Base-by-base conservation (phyloP, 148 eudicot genomes). In the Persicaria maculosa region DNA sequence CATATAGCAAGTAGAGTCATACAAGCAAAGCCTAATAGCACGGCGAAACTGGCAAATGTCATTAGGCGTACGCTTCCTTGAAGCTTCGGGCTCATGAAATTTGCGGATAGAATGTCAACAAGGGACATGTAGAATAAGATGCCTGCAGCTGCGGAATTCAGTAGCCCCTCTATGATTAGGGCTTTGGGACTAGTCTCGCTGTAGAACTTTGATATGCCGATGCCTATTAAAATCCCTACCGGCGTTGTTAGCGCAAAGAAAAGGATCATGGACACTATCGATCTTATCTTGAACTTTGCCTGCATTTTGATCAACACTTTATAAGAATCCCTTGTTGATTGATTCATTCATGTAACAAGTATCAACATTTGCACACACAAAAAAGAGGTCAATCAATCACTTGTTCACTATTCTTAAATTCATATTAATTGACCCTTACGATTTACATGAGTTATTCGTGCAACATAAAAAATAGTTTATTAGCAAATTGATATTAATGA, bases 121-220 rank as follows among this genome's bases (percentile, higher is more conserved):
- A 80, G 82, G 2, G 82, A 75, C 79, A 80, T 80, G 61, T 80
- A 80, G 1, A 80, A 12, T 14, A 80, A 52, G 72, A 80, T 80
- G 47, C 82, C 82, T 5, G 82, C 76, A 1, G 79, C 76, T 10
- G 79, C 73, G 2, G 82, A 48, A 44, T 75, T 79, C 54, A 79
- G 50, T 9, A 79, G 6, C 47, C 82, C 79, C 59, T 80, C 79
- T n/a, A 80, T 76, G n/a, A 76, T 65, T 9, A 80, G 71, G 62
- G 82, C 71, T 5, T 72, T 80, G 8, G 79, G 79, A 48, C 82
- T 76, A n/a, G 64, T 75, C 43, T 68, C 72, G 5, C 36, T 15
- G 68, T 80, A 80, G 5, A 65, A 20, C 72, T 72, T 76, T n/a
- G 79, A 71, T 58, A 80, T 75, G 0, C 79, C 82, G 44, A 80